These are phyloP conservation scores for Litsea cubeba DNA, from an alignment of 164 flowering plant genomes.

Conservation along the genomic window DNA sequence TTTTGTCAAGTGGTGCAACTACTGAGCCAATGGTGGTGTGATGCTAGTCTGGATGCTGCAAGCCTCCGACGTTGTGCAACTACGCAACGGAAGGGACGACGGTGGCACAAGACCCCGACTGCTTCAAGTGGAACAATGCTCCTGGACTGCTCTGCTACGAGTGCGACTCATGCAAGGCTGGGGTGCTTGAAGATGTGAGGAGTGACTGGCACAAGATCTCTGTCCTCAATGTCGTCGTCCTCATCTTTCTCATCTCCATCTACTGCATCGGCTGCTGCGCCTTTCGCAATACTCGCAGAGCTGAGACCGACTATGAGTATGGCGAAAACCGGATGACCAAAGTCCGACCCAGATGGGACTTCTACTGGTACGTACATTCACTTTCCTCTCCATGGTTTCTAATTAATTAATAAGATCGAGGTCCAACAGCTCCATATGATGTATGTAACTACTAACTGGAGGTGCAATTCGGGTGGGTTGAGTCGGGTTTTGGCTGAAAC, in stretches of 20 bases:
- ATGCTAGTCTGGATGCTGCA: slow-evolving; percentile 92
- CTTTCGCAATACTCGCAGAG: slow-evolving; percentile 55
- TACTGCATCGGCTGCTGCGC: slow-evolving; percentile 88
- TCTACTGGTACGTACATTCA: slow-evolving; percentile 65
- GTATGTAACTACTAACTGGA: neutral
- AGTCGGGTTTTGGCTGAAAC: neutral
- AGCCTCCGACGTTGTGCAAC: slow-evolving; percentile 84
- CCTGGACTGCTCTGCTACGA: slow-evolving; percentile 69
- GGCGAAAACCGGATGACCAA: slow-evolving; percentile 74
- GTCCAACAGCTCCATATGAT: neutral
- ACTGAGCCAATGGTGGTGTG: too few species aligned
- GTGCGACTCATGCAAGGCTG: slow-evolving; percentile 96
- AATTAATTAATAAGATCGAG: neutral
- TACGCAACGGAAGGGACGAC: slow-evolving; percentile 31
- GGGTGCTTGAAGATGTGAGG: slow-evolving; percentile 66
- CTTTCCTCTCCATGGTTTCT: neutral
- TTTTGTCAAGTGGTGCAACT: too few species aligned
- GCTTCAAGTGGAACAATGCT: slow-evolving; percentile 78
- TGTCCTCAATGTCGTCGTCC: slow-evolving; percentile 65
- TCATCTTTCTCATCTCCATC: slow-evolving; percentile 66
- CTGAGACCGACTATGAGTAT: slow-evolving; percentile 62
- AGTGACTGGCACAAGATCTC: slow-evolving; percentile 82
- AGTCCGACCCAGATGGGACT: slow-evolving; percentile 91
- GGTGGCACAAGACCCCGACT: slow-evolving; percentile 63
- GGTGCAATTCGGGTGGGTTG: neutral